Percentiles rank a stretch among this genome's conserved stretches.
phyloP scores from a whole-genome alignment of 2,329 filamentous ascomycete species.

The Rhytidhysteron rufulum region DNA sequence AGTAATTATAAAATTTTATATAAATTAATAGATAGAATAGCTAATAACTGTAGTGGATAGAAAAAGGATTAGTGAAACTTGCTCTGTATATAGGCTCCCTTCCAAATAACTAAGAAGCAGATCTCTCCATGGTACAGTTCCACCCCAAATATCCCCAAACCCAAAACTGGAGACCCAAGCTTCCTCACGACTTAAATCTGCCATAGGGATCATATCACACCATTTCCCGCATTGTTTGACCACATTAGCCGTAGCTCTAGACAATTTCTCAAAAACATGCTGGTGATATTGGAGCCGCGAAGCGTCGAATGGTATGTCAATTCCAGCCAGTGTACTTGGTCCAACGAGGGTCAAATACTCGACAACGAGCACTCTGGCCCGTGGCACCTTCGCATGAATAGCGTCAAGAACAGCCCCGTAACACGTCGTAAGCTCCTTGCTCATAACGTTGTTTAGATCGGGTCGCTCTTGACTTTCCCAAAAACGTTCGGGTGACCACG shows the following conservation, averaged over 20 bases:
- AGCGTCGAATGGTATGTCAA: background rate
- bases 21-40: too few species aligned
- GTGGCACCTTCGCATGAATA: conserved; percentile 1
- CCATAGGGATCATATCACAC: background rate
- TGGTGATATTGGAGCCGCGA: background rate
- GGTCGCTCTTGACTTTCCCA: background rate
- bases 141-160: background rate
- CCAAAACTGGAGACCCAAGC: background rate
- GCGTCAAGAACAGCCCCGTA: background rate
- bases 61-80: too few species aligned
- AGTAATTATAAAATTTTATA: too few species aligned
- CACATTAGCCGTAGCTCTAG: background rate
- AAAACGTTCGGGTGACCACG: background rate
- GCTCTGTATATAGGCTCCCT: too few species aligned
- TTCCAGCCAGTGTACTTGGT: background rate
- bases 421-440: background rate
- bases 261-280: background rate
- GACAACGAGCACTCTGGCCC: conserved; percentile 3
- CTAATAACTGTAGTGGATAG: too few species aligned
- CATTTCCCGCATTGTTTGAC: background rate
- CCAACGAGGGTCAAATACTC: conserved; percentile 7
- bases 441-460: background rate
- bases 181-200: background rate
- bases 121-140: background rate
- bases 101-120: too few species aligned